Base-by-base conservation (phyloP, 2,329 filamentous ascomycete species). In the Leptographium radiaticola region DNA sequence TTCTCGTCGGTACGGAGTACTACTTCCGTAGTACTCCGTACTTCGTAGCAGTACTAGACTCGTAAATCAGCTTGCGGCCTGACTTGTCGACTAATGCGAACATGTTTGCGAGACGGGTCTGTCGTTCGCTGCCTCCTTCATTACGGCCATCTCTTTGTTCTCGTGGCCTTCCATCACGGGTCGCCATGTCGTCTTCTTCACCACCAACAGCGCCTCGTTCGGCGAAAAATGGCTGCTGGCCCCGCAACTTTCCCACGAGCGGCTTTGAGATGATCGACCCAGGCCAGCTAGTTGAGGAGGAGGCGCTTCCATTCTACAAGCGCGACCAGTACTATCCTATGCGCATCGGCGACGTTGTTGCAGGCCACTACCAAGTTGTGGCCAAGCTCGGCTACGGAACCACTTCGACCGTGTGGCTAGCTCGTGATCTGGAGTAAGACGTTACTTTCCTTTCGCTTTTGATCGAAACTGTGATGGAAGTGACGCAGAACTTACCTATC, bases 231-330 rank as follows among this genome's bases (percentile, higher is more conserved):
- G 36, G 36, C 10, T 15, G 36, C 36, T 38, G 36, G 38, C 55
- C 55, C 15, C 55, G 53, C 44, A 16, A 38, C 10, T 57, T 57
- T 43, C 51, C 55, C 2, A 36, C 34, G 12, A 49, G n/a, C 15
- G 55, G 55, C 36, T 57, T 57, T 36, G 55, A 53, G 13, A 42
- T 39, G 11, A 55, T 57, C 38, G 48, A 55, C 34, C 46, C 51
- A 1, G 42, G 18, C 75, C 76, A 62, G 2, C 56, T 53, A 25
- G 44, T 63, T 5, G 60, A 62, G 31, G 61, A 63, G 46, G 60
- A 62, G 46, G 50, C 40, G 2, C 31, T 61, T 15, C 57, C 59
- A 1, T 54, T 49, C 36, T 63, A 62, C 31, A 31, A 53, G 6
- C 51, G 54, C 5, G 40, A 20, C 4, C 49, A 56, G 1, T 25